phyloP scores from a whole-genome alignment of 2,329 filamentous ascomycete genomes.

The Colletotrichum scovillei region DNA sequence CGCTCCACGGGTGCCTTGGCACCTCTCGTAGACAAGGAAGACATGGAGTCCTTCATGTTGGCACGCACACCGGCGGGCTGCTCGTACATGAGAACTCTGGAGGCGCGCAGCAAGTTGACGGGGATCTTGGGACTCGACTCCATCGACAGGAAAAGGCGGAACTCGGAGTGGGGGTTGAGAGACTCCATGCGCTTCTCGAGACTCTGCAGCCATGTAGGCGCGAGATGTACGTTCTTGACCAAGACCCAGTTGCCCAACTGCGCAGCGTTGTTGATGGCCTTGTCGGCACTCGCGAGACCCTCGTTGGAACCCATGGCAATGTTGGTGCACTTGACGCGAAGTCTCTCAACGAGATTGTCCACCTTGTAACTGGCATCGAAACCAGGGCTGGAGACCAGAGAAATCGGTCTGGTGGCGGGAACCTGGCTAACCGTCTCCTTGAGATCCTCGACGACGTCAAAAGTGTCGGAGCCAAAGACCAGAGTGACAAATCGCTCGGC shows the following conservation, averaged over 20 bases:
- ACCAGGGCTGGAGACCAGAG: constrained; percentile 92
- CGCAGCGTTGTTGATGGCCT: constrained; percentile 92
- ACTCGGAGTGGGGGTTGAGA: constrained; percentile 92
- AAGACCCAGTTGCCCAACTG: constrained; percentile 95
- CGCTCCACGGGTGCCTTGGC: constrained; percentile 90
- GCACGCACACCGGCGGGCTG: constrained; percentile 96
- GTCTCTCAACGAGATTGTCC: constrained; percentile 89
- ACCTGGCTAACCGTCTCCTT: constrained; percentile 87
- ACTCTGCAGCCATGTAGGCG: constrained; percentile 95
- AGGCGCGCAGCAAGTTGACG: constrained; percentile 92
- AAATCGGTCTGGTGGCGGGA: constrained; percentile 84
- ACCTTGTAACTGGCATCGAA: constrained; percentile 99
- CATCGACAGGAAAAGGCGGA: constrained; percentile 97
- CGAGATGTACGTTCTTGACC: constrained; percentile 98
- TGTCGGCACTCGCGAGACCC: constrained; percentile 90
- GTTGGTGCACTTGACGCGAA: constrained; percentile 86
- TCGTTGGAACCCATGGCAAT: constrained; percentile 99
- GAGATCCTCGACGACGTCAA: constrained; percentile 88
- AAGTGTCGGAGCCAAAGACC: constrained; percentile 85
- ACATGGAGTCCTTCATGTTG: constrained; percentile 98
- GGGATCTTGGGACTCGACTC: constrained; percentile 97
- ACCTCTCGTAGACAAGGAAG: constrained; percentile 80
- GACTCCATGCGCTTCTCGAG: constrained; percentile 97
- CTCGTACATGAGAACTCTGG: constrained; percentile 96
- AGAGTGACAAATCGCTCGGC: constrained; percentile 90